Conservation (phyloP, 306 rosid species). For the Trifolium subterraneum region DNA sequence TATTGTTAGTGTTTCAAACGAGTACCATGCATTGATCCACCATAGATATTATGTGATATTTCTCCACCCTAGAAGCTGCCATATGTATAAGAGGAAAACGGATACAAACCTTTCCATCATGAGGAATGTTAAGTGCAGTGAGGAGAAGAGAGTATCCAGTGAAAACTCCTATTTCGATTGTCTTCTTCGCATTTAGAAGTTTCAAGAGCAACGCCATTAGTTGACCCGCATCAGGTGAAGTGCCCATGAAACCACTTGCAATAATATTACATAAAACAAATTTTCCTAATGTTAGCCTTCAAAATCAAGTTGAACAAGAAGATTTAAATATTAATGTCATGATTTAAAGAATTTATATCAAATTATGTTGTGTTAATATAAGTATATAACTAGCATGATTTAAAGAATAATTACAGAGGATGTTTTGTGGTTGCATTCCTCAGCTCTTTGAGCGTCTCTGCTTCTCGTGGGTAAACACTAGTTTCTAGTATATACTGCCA, state of each 20-base stretch:
- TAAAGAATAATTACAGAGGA: conserved; percentile 41
- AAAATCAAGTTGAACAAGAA: neutral
- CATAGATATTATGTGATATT: neutral
- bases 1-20: neutral
- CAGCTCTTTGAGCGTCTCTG: conserved; percentile 48
- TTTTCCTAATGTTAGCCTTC: neutral
- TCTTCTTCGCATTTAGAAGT: conserved; percentile 47
- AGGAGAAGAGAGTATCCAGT: conserved; percentile 78
- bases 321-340: neutral
- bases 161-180: conserved; percentile 67
- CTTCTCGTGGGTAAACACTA: conserved; percentile 47
- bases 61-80: neutral
- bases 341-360: neutral
- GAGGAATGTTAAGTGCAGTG: conserved; percentile 64
- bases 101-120: conserved; percentile 57
- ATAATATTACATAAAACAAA: neutral
- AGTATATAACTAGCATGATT: neutral
- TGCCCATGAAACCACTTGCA: conserved; percentile 42
- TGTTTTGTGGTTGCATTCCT: conserved; percentile 41
- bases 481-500: conserved; percentile 53
- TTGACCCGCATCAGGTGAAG: conserved; percentile 51
- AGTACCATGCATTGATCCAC: neutral
- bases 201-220: conserved; percentile 41
- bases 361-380: neutral
- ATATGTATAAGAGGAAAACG: neutral